phyloP scores from a whole-genome alignment of 2,329 filamentous ascomycete genomes.

The Cadophora malorum region DNA sequence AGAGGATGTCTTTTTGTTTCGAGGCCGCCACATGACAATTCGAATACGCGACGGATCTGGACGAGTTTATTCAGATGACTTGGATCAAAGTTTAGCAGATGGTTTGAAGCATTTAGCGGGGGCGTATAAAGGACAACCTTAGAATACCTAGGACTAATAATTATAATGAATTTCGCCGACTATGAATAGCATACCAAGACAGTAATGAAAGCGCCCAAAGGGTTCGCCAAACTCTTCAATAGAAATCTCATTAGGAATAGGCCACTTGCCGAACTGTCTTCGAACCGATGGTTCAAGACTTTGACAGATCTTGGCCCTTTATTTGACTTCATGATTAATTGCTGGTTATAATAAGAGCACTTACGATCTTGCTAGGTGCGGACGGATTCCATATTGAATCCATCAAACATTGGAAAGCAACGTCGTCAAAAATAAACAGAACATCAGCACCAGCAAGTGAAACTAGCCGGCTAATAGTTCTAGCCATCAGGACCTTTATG shows the following conservation, averaged over 20 bases:
- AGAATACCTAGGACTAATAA: neutral
- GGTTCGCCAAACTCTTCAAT: neutral
- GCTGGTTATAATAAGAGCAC: neutral
- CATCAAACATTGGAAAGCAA: too few species aligned
- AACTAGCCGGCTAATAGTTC: neutral
- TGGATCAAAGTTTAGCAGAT: too few species aligned
- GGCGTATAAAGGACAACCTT: neutral
- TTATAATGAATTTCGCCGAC: neutral
- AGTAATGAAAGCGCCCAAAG: neutral
- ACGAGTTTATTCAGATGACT: too few species aligned
- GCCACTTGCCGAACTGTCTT: neutral
- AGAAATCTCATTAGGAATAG: neutral
- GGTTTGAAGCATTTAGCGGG: constrained; percentile 1
- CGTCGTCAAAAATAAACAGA: neutral
- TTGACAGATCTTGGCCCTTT: neutral
- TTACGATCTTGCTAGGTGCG: neutral
- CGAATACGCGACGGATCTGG: too few species aligned
- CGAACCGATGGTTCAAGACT: neutral
- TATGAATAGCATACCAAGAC: too few species aligned
- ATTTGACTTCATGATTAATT: neutral
- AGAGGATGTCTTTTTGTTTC: too few species aligned
- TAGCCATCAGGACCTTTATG: neutral
- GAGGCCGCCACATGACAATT: too few species aligned
- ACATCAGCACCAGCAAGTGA: neutral
- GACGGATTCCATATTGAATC: too few species aligned